Evolutionary conservation across 805 yeast species (phyloP).

Genomic region (Kuraishia molischiana): DNA sequence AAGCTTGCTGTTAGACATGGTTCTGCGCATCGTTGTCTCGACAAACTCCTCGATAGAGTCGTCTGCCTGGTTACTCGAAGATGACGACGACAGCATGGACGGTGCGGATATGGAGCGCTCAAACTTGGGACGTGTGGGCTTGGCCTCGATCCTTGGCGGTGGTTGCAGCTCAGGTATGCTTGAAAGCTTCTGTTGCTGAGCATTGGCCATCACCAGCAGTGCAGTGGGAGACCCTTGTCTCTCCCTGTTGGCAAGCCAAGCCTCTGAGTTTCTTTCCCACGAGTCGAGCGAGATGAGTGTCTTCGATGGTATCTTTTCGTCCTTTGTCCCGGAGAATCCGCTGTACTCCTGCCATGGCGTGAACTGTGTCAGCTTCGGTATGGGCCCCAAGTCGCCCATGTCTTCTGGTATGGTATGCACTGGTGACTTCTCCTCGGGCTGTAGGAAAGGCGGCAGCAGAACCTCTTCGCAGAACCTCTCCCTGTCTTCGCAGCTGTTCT

Average conservation of each 20-base stretch:
- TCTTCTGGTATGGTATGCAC: background rate
- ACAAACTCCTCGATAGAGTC: background rate
- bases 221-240: conserved; percentile 7
- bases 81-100: background rate
- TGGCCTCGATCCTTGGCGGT: background rate
- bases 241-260: conserved; percentile 14
- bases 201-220: conserved; percentile 5
- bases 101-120: background rate
- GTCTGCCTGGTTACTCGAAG: background rate
- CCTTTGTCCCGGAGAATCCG: background rate
- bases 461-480: background rate
- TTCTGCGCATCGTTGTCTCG: conserved; percentile 1
- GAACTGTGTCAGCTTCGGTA: background rate
- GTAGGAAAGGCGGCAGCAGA: background rate
- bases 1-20: background rate
- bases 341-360: background rate
- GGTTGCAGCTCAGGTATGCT: background rate
- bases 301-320: background rate
- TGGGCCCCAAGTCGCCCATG: background rate
- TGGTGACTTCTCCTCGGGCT: no score
- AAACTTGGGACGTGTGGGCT: background rate
- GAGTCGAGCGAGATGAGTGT: conserved; percentile 16
- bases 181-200: background rate
- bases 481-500: background rate
- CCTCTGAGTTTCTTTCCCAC: conserved; percentile 14